Percentiles rank a stretch among this genome's conserved stretches.
Evolutionary conservation across 2,329 filamentous ascomycete genomes (phyloP).

Genomic region (Aspergillaceae sp.): DNA sequence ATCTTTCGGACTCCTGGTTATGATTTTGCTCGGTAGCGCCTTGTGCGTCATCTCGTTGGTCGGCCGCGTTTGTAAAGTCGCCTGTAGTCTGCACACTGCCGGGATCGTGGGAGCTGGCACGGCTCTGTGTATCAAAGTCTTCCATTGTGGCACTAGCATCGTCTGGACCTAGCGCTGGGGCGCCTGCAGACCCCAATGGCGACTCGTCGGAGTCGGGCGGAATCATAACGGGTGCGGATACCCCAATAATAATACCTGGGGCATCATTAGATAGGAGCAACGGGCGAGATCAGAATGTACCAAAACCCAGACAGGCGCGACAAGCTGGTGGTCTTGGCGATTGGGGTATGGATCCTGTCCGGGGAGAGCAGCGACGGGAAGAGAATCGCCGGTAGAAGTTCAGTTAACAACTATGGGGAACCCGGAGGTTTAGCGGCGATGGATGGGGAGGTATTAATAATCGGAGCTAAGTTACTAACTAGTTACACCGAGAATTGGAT

Average conservation of each 20-base stretch:
- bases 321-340: background rate
- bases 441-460: constrained; percentile 8
- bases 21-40: constrained; percentile 9
- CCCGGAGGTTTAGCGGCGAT: constrained; percentile 20
- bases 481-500: too few species aligned
- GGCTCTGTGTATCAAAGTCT: constrained; percentile 28
- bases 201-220: constrained; percentile 26
- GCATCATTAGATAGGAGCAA: constrained; percentile 23
- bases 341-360: background rate
- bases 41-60: constrained; percentile 12
- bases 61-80: constrained; percentile 15
- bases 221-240: constrained; percentile 33
- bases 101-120: constrained; percentile 28
- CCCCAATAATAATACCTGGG: constrained; percentile 22
- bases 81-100: constrained; percentile 17
- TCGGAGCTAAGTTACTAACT: background rate
- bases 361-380: constrained; percentile 4
- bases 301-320: background rate
- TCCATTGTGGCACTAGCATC: constrained; percentile 17
- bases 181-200: constrained; percentile 19
- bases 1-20: constrained; percentile 36
- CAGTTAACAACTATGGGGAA: constrained; percentile 24
- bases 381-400: constrained; percentile 3
- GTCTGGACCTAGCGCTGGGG: constrained; percentile 19
- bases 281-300: constrained; percentile 2